A percentile compares a stretch with the other conserved stretches of the same genome.
These are phyloP conservation scores for Penicillium sp. DNA, from an alignment of 2,329 filamentous ascomycete species.

Conservation along the genomic window DNA sequence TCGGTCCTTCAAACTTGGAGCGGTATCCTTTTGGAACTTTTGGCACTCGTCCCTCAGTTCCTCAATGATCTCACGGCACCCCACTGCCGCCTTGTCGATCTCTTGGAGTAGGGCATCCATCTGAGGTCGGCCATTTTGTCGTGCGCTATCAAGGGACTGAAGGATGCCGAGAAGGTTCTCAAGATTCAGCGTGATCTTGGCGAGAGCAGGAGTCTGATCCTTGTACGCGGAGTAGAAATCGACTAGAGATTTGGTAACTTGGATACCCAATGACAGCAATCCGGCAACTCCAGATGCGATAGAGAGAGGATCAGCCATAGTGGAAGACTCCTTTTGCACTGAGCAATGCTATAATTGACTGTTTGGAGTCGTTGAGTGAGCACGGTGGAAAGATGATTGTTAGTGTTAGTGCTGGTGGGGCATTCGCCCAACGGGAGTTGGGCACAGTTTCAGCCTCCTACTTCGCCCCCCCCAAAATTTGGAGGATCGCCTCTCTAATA, in stretches of 20 bases:
- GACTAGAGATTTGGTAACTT: slow-evolving; percentile 34
- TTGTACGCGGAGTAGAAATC: slow-evolving; percentile 36
- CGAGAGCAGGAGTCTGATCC: slow-evolving; percentile 27
- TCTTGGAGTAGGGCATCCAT: not conserved
- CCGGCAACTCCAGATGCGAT: slow-evolving; percentile 31
- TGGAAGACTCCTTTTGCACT: not conserved
- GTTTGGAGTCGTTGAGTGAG: not conserved
- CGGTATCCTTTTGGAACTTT: slow-evolving; percentile 2
- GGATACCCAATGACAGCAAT: slow-evolving; percentile 40
- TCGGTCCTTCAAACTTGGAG: not conserved
- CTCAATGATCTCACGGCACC: slow-evolving; percentile 4
- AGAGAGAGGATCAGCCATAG: slow-evolving; percentile 28
- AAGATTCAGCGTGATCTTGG: slow-evolving; percentile 13
- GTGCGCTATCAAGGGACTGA: not conserved
- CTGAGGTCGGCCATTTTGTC: not conserved
- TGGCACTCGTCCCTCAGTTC: slow-evolving; percentile 9
- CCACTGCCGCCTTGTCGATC: not conserved
- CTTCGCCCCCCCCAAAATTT: not conserved
- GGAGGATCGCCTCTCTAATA: not conserved
- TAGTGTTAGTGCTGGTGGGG: not conserved
- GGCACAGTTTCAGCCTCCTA: not conserved
- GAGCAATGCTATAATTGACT: not conserved
- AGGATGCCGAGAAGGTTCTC: slow-evolving; percentile 4
- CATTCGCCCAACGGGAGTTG: not conserved
- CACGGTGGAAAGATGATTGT: not conserved